phyloP scores from a whole-genome alignment of 441 rosid species.

The Bocquillonia castaneifolia region DNA sequence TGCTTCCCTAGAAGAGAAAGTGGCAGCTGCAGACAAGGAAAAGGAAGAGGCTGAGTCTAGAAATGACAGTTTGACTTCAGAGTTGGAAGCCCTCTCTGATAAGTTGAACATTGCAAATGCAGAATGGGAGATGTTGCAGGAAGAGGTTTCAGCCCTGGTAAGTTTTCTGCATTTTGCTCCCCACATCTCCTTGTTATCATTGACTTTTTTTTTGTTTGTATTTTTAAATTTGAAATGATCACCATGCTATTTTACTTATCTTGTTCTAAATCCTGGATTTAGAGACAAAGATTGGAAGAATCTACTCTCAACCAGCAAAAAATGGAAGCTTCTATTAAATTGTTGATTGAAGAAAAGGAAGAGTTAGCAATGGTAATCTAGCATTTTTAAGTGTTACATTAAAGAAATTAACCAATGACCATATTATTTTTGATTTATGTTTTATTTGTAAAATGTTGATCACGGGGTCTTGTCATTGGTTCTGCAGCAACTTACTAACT shows the following conservation, averaged over 20 bases:
- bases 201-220: not conserved
- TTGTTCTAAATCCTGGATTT: slow-evolving; percentile 22
- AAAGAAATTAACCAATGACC: not conserved
- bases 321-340: slow-evolving; percentile 46
- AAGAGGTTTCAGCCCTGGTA: slow-evolving; percentile 55
- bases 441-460: slow-evolving; percentile 13
- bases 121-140: slow-evolving; percentile 47
- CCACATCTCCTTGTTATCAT: not conserved
- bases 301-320: slow-evolving; percentile 50
- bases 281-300: slow-evolving; percentile 61
- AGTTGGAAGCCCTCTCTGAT: slow-evolving; percentile 47
- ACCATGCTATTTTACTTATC: slow-evolving; percentile 8
- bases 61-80: slow-evolving; percentile 49
- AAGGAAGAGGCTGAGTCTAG: slow-evolving; percentile 48
- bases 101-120: slow-evolving; percentile 42
- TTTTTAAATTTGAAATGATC: not conserved
- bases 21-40: slow-evolving; percentile 50
- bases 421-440: not conserved
- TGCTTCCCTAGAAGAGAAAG: slow-evolving; percentile 73
- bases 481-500: slow-evolving; percentile 72
- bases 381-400: slow-evolving; percentile 9
- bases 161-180: slow-evolving; percentile 25
- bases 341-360: slow-evolving; percentile 73
- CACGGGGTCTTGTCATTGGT: slow-evolving; percentile 15
- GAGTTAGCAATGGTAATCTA: slow-evolving; percentile 76